Evolutionary conservation across 2,329 filamentous ascomycete genomes (phyloP).

Genomic region (Aspergillus eucalypticola): DNA sequence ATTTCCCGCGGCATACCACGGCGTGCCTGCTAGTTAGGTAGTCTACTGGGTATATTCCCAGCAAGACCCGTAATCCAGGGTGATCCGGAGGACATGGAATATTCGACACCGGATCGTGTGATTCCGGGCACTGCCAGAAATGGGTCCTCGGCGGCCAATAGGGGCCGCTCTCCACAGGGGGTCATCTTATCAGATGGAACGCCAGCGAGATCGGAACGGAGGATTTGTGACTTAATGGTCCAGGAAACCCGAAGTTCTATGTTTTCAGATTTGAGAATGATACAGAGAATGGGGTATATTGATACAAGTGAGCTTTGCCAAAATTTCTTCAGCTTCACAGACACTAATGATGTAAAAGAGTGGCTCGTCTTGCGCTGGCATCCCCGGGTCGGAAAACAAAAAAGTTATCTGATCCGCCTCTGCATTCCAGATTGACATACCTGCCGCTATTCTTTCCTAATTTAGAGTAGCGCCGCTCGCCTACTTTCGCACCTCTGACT

Average conservation of each 20-base stretch:
- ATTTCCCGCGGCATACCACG: not conserved
- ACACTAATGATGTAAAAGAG: too few relatives aligned
- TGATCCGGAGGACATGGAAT: not conserved
- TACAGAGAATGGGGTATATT: too few relatives aligned
- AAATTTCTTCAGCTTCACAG: too few relatives aligned
- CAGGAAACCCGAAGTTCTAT: not conserved
- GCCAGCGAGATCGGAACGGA: not conserved
- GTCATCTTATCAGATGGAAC: slow-evolving; percentile 8
- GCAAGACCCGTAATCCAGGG: not conserved
- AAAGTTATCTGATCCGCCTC: slow-evolving; percentile 7
- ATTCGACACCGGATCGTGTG: not conserved
- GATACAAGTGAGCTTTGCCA: too few relatives aligned
- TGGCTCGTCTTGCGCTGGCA: too few relatives aligned
- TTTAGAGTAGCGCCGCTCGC: not conserved
- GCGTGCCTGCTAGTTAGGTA: not conserved
- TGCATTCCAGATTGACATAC: not conserved
- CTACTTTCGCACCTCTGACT: not conserved
- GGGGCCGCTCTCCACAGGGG: not conserved
- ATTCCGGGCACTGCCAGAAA: slow-evolving; percentile 3
- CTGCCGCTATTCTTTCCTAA: not conserved
- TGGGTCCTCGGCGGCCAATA: not conserved
- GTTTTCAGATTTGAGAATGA: not conserved
- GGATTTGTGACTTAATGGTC: not conserved
- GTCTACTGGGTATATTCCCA: not conserved
- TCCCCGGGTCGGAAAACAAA: too few relatives aligned